A percentile compares a stretch with the other conserved stretches of the same genome.
phyloP scores from a whole-genome alignment of 192 early-diverging fungal species.

The Linnemannia schmuckeri region DNA sequence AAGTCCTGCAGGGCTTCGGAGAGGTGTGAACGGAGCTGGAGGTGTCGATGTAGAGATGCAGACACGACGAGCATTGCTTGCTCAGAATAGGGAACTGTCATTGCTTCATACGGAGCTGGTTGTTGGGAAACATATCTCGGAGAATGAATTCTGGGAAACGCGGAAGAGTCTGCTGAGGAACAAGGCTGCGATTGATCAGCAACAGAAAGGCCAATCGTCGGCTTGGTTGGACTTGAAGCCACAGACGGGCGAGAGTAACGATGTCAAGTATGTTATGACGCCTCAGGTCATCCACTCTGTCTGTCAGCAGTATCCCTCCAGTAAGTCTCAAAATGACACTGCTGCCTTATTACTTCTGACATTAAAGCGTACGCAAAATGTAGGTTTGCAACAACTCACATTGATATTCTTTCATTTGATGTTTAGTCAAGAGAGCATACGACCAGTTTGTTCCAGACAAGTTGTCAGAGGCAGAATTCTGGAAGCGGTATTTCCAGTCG shows the following conservation, averaged over 20 bases:
- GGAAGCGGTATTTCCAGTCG: slow-evolving; percentile 87
- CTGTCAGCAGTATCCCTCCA: slow-evolving; percentile 89
- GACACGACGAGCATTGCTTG: slow-evolving; percentile 72
- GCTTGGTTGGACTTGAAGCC: slow-evolving; percentile 76
- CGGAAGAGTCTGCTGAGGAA: slow-evolving; percentile 82
- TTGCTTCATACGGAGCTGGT: slow-evolving; percentile 86
- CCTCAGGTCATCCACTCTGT: slow-evolving; percentile 91
- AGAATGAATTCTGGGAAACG: slow-evolving; percentile 96
- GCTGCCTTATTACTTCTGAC: neutral
- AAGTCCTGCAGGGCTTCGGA: slow-evolving; percentile 17
- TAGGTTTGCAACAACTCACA: neutral
- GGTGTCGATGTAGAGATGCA: slow-evolving; percentile 68
- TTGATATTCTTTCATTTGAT: neutral
- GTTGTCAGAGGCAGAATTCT: slow-evolving; percentile 84
- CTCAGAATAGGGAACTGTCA: slow-evolving; percentile 75
- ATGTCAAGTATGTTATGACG: slow-evolving; percentile 89
- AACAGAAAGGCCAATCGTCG: slow-evolving; percentile 86
- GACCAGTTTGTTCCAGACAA: slow-evolving; percentile 85
- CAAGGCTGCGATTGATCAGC: slow-evolving; percentile 75
- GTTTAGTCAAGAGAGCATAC: slow-evolving; percentile 83
- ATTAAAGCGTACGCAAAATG: neutral
- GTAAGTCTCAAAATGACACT: slow-evolving; percentile 37
- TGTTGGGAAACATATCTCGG: slow-evolving; percentile 76
- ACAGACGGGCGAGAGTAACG: slow-evolving; percentile 77
- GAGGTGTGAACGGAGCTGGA: slow-evolving; percentile 42